A percentile compares a stretch with the other conserved stretches of the same genome.
phyloP scores from a whole-genome alignment of 371 early-diverging fungal species.

The Choanephora cucurbitarum region DNA sequence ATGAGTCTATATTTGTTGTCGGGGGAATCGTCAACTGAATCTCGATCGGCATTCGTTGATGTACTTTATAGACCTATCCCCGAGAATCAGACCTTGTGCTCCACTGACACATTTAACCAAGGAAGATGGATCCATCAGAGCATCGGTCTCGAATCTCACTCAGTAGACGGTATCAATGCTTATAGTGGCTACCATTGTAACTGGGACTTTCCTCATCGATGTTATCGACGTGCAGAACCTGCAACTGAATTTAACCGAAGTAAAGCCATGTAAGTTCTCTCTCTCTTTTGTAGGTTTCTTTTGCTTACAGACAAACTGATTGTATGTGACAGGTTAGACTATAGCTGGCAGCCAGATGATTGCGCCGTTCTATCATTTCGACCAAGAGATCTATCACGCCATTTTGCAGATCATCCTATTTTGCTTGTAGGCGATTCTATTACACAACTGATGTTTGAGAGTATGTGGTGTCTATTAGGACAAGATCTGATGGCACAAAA shows the following conservation, averaged over 20 bases:
- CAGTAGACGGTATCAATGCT: conserved; percentile 26
- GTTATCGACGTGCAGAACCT: conserved; percentile 30
- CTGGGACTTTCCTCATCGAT: conserved; percentile 34
- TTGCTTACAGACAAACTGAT: no score
- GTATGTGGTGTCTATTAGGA: conserved; percentile 34
- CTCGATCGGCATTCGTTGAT: background rate
- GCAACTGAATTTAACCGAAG: conserved; percentile 32
- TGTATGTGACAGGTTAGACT: no score
- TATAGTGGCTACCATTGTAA: conserved; percentile 36
- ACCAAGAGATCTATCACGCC: conserved; percentile 26
- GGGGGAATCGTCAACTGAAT: no score
- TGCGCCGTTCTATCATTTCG: conserved; percentile 31
- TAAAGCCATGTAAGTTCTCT: conserved; percentile 35
- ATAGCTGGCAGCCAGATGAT: conserved; percentile 32
- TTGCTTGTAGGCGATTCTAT: conserved; percentile 47
- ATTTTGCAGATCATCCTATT: conserved; percentile 34
- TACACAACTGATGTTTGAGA: conserved; percentile 42
- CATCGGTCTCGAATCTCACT: conserved; percentile 15
- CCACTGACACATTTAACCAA: conserved; percentile 26
- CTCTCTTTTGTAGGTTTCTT: no score
- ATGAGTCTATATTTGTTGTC: no score
- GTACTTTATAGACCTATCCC: conserved; percentile 6
- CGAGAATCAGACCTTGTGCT: conserved; percentile 17
- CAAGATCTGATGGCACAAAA: conserved; percentile 18
- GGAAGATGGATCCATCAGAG: conserved; percentile 33